Evolutionary conservation across 345 rosid species (phyloP).

Genomic region (Corchorus capsularis): DNA sequence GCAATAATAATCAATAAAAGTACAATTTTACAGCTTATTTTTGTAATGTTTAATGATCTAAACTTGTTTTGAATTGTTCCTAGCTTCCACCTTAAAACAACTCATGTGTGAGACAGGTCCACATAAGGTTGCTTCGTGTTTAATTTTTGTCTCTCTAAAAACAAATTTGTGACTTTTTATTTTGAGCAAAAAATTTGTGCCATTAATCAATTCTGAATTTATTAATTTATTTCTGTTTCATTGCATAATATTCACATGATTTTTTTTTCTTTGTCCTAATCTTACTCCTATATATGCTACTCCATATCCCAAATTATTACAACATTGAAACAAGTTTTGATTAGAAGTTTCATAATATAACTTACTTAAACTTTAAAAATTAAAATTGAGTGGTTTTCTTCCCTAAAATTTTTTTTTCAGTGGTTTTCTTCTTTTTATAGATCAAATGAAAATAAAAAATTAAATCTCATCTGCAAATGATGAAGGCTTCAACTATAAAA

Average conservation of each 20-base stretch:
- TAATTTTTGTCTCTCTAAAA: neutral
- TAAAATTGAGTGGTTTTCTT: too few relatives aligned
- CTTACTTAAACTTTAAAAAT: too few relatives aligned
- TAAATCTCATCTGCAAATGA: too few relatives aligned
- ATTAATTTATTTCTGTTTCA: neutral
- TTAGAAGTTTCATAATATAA: too few relatives aligned
- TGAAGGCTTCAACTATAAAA: too few relatives aligned
- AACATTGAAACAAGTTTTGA: too few relatives aligned
- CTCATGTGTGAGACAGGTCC: slow-evolving; percentile 2
- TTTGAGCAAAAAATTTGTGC: neutral
- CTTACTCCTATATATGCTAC: too few relatives aligned
- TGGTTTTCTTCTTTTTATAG: too few relatives aligned
- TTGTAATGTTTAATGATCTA: neutral
- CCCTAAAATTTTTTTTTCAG: too few relatives aligned
- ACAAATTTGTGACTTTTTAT: neutral
- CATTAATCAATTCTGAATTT: neutral
- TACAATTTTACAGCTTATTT: neutral
- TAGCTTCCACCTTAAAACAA: neutral
- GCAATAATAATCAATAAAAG: neutral
- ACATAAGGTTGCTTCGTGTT: slow-evolving; percentile 6
- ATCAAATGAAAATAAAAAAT: too few relatives aligned
- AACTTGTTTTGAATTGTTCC: neutral
- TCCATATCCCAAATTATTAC: too few relatives aligned
- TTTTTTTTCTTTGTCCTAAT: neutral
- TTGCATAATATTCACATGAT: neutral